Conservation (phyloP, 2,329 filamentous ascomycete genomes). For the Rutstroemia sydowiana region DNA sequence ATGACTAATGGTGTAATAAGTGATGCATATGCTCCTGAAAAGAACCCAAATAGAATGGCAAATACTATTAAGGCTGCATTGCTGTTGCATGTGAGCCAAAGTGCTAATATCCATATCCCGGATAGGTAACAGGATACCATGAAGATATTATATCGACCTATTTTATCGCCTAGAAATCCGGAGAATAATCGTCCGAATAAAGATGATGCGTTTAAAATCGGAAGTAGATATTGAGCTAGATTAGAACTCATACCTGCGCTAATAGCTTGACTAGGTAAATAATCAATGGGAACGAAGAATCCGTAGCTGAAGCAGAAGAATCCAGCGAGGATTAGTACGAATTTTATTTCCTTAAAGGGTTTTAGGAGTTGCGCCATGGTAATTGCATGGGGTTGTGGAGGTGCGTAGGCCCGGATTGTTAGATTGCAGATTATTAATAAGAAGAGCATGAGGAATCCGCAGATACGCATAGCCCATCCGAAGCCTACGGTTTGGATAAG, state of each 20-base stretch:
- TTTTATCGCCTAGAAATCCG: conserved; percentile 42
- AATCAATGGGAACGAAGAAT: neutral
- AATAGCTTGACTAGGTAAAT: neutral
- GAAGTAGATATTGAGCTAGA: conserved; percentile 41
- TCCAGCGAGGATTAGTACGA: neutral
- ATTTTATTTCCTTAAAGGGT: neutral
- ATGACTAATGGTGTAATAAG: conserved; percentile 52
- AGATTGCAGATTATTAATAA: neutral
- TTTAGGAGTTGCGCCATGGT: neutral
- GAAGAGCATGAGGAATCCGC: neutral
- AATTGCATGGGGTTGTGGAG: neutral
- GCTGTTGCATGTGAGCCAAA: conserved; percentile 53
- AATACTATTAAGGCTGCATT: conserved; percentile 51
- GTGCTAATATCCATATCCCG: conserved; percentile 43
- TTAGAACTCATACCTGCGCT: conserved; percentile 2
- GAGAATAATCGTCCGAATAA: conserved; percentile 34
- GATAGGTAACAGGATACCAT: conserved; percentile 7
- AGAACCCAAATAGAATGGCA: conserved; percentile 56
- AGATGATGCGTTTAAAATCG: conserved; percentile 41
- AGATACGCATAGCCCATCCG: neutral
- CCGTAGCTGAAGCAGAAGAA: neutral
- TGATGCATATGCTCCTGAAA: conserved; percentile 41
- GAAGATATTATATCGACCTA: conserved; percentile 43
- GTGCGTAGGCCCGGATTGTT: neutral
- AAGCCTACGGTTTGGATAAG: neutral